Evolutionary conservation across 257 asterid genomes (phyloP).

Genomic region (Solanum dulcamara): DNA sequence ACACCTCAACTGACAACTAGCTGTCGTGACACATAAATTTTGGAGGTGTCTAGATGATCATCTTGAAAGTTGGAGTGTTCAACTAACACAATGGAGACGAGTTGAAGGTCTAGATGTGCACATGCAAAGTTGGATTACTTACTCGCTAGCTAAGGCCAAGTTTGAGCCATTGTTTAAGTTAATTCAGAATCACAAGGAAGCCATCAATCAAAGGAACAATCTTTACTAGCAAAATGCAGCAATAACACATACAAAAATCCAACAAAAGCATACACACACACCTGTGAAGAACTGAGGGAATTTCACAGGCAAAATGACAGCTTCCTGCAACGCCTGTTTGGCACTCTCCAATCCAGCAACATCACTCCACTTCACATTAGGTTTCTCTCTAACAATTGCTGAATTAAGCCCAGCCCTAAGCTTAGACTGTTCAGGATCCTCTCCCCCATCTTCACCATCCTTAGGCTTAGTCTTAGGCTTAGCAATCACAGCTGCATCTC

Average conservation of each 20-base stretch:
- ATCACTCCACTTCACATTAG: constrained; percentile 95
- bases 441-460: constrained; percentile 65
- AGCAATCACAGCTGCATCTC: constrained; percentile 87
- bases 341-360: constrained; percentile 99
- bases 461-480: constrained; percentile 79
- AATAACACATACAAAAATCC: not conserved
- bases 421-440: constrained; percentile 86
- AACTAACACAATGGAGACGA: not conserved
- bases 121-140: not conserved
- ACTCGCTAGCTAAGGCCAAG: not conserved
- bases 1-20: not conserved
- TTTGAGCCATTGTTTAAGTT: not conserved
- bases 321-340: constrained; percentile 94
- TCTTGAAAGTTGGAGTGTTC: not conserved
- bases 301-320: constrained; percentile 93
- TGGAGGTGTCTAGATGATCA: not conserved
- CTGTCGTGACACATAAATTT: no score
- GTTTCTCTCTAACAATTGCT: constrained; percentile 89
- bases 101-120: not conserved
- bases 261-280: not conserved
- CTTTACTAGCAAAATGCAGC: not conserved
- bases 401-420: constrained; percentile 83
- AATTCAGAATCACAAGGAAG: not conserved
- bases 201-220: not conserved
- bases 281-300: constrained; percentile 98